phyloP scores from a whole-genome alignment of 176 grass and related monocot genomes.

The Aegilops sharonensis region DNA sequence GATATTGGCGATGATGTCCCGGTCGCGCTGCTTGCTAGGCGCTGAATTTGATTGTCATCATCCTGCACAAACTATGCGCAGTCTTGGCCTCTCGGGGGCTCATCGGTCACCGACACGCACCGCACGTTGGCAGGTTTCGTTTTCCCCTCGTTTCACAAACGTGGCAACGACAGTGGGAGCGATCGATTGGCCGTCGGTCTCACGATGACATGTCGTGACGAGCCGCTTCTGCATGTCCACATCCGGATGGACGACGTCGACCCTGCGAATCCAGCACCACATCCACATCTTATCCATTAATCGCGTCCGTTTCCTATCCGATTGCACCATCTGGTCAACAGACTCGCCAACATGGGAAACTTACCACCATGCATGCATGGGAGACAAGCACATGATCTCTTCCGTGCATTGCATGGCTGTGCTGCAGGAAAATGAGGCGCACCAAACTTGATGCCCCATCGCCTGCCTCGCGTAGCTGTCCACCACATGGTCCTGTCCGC shows the following conservation, averaged over 20 bases:
- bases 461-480: neutral
- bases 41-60: no score
- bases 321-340: neutral
- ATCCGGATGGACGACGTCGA: neutral
- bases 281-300: neutral
- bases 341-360: neutral
- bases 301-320: neutral
- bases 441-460: neutral
- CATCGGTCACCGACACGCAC: no score
- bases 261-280: neutral
- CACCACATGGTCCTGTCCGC: neutral
- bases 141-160: no score
- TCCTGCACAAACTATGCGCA: no score
- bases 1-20: no score
- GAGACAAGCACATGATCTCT: neutral
- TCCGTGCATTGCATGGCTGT: neutral
- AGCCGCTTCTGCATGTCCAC: neutral
- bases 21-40: no score
- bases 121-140: no score
- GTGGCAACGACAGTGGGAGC: no score
- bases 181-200: neutral
- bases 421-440: neutral
- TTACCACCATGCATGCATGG: neutral
- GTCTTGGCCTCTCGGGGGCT: no score
- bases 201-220: neutral